Evolutionary conservation across 116 monocot genomes (phyloP).

Genomic region (Zostera marina): DNA sequence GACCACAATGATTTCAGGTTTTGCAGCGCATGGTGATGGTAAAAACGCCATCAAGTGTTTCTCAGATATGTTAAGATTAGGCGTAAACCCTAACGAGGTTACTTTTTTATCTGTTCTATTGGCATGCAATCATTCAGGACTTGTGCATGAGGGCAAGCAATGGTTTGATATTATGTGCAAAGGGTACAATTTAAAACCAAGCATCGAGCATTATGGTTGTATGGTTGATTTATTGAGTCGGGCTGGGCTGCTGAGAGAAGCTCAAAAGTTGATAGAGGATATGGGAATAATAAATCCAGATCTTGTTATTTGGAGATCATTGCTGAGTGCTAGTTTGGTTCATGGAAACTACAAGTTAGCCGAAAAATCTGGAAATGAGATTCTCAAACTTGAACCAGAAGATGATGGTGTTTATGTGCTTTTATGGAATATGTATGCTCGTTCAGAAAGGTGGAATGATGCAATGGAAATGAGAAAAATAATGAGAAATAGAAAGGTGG

Average conservation of each 20-base stretch:
- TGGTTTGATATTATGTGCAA: slow-evolving; percentile 32
- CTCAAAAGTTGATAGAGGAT: slow-evolving; percentile 21
- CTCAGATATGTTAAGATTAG: slow-evolving; percentile 17
- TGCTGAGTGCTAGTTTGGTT: slow-evolving; percentile 44
- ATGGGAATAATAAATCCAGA: slow-evolving; percentile 35
- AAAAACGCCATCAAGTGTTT: slow-evolving; percentile 25
- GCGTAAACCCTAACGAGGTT: slow-evolving; percentile 30
- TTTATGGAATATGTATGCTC: slow-evolving; percentile 59
- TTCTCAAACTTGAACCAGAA: slow-evolving; percentile 49
- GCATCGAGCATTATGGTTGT: slow-evolving; percentile 52
- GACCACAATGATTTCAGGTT: slow-evolving; percentile 62
- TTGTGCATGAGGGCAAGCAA: slow-evolving; percentile 37
- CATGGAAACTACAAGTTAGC: slow-evolving; percentile 40
- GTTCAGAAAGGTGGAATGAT: slow-evolving; percentile 44
- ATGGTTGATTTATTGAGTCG: slow-evolving; percentile 57
- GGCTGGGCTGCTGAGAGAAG: slow-evolving; percentile 37
- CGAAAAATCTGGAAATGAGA: slow-evolving; percentile 34
- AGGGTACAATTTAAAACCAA: slow-evolving; percentile 16
- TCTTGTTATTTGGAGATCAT: slow-evolving; percentile 55
- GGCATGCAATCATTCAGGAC: slow-evolving; percentile 55
- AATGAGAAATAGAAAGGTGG: slow-evolving; percentile 43
- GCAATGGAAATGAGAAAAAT: slow-evolving; percentile 35
- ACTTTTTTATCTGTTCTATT: slow-evolving; percentile 48
- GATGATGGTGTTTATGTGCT: slow-evolving; percentile 69
- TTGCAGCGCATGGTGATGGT: slow-evolving; percentile 40